A percentile compares a stretch with the other conserved stretches of the same genome.
phyloP scores from a whole-genome alignment of 1,139 yeast species.

The Meyerozyma guilliermondii region DNA sequence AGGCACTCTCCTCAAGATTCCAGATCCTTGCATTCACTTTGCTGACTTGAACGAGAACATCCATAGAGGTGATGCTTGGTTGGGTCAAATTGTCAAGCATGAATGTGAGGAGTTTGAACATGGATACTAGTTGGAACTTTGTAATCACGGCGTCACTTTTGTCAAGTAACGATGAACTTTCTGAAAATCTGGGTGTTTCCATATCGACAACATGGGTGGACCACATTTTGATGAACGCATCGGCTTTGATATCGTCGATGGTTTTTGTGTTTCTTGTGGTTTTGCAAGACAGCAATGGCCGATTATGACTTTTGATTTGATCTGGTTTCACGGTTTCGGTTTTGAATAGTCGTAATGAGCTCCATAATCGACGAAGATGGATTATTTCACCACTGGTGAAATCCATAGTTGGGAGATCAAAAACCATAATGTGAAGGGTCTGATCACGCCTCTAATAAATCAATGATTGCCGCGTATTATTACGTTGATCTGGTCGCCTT shows the following conservation, averaged over 20 bases:
- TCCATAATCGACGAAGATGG: not conserved
- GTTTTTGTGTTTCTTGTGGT: not conserved
- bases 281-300: not conserved
- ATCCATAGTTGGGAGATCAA: not conserved
- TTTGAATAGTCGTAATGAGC: not conserved
- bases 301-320: not conserved
- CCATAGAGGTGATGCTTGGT: constrained; percentile 11
- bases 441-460: not conserved
- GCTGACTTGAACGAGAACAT: constrained; percentile 10
- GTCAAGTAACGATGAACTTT: not conserved
- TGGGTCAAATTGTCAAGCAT: constrained; percentile 14
- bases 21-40: constrained; percentile 18
- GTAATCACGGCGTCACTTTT: not conserved
- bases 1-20: constrained; percentile 12
- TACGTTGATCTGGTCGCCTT: no score
- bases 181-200: not conserved
- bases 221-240: not conserved
- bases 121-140: constrained; percentile 15
- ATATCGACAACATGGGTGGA: not conserved
- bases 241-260: not conserved
- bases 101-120: constrained; percentile 15
- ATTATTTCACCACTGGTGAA: not conserved
- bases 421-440: not conserved
- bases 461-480: no score
- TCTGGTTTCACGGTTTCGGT: not conserved